Base-by-base conservation (phyloP, 169 alveolate genomes). In the Babesia bigemina region DNA sequence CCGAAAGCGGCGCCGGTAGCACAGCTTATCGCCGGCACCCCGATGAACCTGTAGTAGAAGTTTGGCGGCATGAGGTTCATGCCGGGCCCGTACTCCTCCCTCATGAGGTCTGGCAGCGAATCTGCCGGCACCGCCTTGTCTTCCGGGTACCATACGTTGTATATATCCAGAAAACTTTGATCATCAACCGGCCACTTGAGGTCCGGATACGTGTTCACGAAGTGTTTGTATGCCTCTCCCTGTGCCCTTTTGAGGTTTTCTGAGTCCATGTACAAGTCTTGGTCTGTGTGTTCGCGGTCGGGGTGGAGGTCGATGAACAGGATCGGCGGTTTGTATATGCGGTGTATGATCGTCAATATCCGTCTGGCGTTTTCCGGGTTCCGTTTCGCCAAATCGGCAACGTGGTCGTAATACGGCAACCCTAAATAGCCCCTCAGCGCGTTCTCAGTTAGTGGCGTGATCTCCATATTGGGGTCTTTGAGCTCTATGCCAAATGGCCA, bases 131-230 rank as follows among this genome's bases (percentile, higher is more conserved):
- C 67, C 0, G 60, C 36, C 24, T 16, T 36, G 76, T 67, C 76
- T 13, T 61, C 75, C 24, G 73, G 70, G 58, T 70, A 79, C 87
- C 87, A 79, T n/a, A 0, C 13, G 24, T 56, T 55, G 71, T 70
- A 79, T 21, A 79, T 48, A 39, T 79, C 70, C 47, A 79, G 52
- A 50, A 67, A 63, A 11, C 74, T 71, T 13, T 79, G 77, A 49
- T 79, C 87, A 48, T 48, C 74, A 26, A 71, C 75, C 28, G 87
- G 87, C 82, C 83, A 79, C 47, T 70, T 58, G 26, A 79, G 58
- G 49, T 79, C 77, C 29, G 87, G 84, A 61, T 79, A 79, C 14
- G 59, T 48, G 29, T 52, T 48, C 0, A 66, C 26, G 52, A 79
- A 79, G n/a, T 71, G 28, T 52, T 22, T 66, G 61, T 55, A 67